Base-by-base conservation (phyloP, 352 stramenopile species). In the Pythium rishiriense region DNA sequence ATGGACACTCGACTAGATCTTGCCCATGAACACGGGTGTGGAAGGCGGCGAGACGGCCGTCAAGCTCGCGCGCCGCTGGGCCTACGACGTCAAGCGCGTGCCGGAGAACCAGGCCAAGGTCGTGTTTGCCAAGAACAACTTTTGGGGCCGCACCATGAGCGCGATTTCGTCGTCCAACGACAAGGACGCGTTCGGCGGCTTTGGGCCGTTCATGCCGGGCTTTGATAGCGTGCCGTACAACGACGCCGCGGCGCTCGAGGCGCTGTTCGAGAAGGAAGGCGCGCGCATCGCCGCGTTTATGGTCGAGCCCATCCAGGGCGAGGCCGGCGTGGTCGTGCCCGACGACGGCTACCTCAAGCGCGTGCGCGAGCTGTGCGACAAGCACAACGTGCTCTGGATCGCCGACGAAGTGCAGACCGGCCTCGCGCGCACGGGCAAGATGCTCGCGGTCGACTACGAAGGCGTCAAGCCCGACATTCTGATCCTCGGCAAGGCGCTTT, bases 11-110 rank as follows among this genome's bases (percentile, higher is more conserved):
- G 58, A 42, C 21, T 26, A 83, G 46, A 91, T 99, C 21, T 66
- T 99, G 43, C 98, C 97, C 17, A 99, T 99, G 97, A 99, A 99
- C 85, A 99, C 97, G 17, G 98, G 97, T 37, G 98, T 99, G 9
- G 98, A 99, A 76, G 98, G 94, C 19, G 97, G 97, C 31, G 98
- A 99, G 78, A 99, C 97, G 33, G 97, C 97, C 15, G 87, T 99
- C 58, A 99, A 99, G 79, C 82, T 99, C 26, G 95, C 94, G 24
- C 81, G 97, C 50, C 85, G 92, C 55, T 99, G 97, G 98, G 97
- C 93, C 22, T 99, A 99, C 75, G 93, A 98, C 58, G 81, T 98
- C 46, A 99, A 99, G 79, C 91, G 94, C 21, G 96, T 99, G 41
- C 70, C 88, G 3, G 77, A 91, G 39, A 97, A 98, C 81, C 64